Evolutionary conservation across 1,139 yeast genomes (phyloP), one percentile per base, ranked within the genome.

Genomic region (Debaryomyces singareniensis): DNA sequence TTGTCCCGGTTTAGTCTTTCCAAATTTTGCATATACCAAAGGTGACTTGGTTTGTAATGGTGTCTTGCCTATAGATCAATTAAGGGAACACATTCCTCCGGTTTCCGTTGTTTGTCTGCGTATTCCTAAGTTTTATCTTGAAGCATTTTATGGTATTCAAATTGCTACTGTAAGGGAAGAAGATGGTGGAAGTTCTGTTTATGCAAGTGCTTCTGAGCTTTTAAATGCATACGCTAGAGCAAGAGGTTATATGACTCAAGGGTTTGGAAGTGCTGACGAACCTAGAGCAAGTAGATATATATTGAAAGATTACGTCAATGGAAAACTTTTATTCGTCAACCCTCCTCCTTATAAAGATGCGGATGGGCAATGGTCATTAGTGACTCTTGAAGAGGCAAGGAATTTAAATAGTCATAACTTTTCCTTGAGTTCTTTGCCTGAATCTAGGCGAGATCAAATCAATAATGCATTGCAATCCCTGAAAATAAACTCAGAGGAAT

Each of bases 1-100:
- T 70, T 93, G 99, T 69, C 99, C 99, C 2, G 99, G 99, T 71
- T 70, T 93, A 42, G 99, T 93, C 14, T 93, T 93, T 67, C 98
- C 99, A 21, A 93, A 91, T 51, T 93, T 91, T 55, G 97, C 98
- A 13, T 84, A 84, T 53, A 85, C 96, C 15, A 87, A 89, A 49
- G 97, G 95, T 44, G 99, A 93, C 49, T 73, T 93, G 47, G 98
- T 93, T 0, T 87, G 97, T 64, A 86, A 87, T 51, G 99, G 99
- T 71, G 96, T 93, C 7, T 69, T 93, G 36, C 98, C 99, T 13
- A 91, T 93, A 47, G 98, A 93, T 61, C 98, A 93, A 59, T 70
- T 93, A 38, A 75, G 97, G 51, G 98, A 93, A 49, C 80, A 76
- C 53, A 78, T 93, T n/a, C 95, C 95, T 1, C 98, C 99, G 6